A percentile compares a stretch with the other conserved stretches of the same genome.
Evolutionary conservation across 805 yeast genomes (phyloP).

Genomic region (Saitoella complicata): DNA sequence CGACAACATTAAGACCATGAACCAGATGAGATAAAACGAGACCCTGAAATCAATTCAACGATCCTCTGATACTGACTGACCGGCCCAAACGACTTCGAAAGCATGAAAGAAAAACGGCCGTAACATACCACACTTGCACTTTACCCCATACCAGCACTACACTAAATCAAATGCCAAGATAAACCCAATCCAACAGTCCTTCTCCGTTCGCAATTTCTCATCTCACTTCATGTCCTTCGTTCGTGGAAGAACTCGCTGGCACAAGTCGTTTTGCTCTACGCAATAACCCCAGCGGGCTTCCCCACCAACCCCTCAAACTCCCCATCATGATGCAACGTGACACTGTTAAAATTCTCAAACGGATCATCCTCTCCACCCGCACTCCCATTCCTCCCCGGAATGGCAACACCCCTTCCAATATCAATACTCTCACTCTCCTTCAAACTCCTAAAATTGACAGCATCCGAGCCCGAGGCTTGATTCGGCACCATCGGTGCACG

Average conservation of each 20-base stretch:
- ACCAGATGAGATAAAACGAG: too few relatives aligned
- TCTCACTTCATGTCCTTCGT: not conserved
- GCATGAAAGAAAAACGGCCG: too few relatives aligned
- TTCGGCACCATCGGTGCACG: conserved; percentile 94
- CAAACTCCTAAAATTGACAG: conserved; percentile 18
- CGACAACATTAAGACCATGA: too few relatives aligned
- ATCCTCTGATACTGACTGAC: too few relatives aligned
- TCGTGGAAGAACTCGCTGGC: not conserved
- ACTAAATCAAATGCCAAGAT: too few relatives aligned
- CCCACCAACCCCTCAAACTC: not conserved
- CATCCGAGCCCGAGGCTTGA: conserved; percentile 38
- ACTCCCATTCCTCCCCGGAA: not conserved
- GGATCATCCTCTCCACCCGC: conserved; percentile 37
- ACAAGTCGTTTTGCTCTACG: not conserved
- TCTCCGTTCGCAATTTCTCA: not conserved
- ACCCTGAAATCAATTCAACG: too few relatives aligned
- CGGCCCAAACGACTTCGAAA: too few relatives aligned
- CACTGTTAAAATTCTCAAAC: conserved; percentile 69
- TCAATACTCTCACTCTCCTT: conserved; percentile 21
- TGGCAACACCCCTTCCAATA: conserved; percentile 13
- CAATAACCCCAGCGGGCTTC: not conserved
- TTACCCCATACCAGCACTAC: too few relatives aligned
- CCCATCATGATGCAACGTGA: conserved; percentile 57
- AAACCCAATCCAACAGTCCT: too few relatives aligned
- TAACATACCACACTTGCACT: too few relatives aligned